phyloP scores from a whole-genome alignment of 2,329 filamentous ascomycete genomes.

The Whalleya microplaca region DNA sequence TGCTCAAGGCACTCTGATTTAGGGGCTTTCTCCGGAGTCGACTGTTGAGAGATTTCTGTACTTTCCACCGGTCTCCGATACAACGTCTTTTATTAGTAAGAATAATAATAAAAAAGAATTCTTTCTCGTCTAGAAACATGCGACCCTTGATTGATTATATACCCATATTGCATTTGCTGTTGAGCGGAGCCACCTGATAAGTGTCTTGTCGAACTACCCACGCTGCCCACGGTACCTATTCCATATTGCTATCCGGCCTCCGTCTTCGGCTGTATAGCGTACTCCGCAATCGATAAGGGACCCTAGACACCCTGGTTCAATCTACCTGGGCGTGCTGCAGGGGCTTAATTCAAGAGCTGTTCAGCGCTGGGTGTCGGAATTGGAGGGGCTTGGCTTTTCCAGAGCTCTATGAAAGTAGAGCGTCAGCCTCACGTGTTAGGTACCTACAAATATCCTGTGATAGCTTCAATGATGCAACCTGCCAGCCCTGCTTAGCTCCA shows the following conservation, averaged over 20 bases:
- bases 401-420: constrained; percentile 11
- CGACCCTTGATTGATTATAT: too few relatives aligned
- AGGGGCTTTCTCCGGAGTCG: too few relatives aligned
- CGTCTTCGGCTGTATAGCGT: neutral
- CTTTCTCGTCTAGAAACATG: too few relatives aligned
- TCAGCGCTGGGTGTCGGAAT: constrained; percentile 7
- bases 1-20: too few relatives aligned
- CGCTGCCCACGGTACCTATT: neutral
- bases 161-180: too few relatives aligned
- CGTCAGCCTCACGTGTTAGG: constrained; percentile 20
- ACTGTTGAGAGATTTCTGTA: too few relatives aligned
- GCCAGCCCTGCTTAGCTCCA: neutral
- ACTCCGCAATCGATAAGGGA: neutral
- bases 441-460: constrained; percentile 1
- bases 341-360: neutral
- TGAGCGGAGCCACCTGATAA: too few relatives aligned
- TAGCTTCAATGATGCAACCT: constrained; percentile 11
- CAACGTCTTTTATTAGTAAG: too few relatives aligned
- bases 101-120: too few relatives aligned
- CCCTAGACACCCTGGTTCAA: neutral
- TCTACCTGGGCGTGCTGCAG: neutral
- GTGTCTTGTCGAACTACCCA: neutral
- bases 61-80: too few relatives aligned
- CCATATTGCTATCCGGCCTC: neutral
- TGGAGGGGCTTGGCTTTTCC: constrained; percentile 20